These are phyloP conservation scores for Rhodofomes roseus DNA, from an alignment of 1,284 basidiomycete genomes.

Conservation along the genomic window DNA sequence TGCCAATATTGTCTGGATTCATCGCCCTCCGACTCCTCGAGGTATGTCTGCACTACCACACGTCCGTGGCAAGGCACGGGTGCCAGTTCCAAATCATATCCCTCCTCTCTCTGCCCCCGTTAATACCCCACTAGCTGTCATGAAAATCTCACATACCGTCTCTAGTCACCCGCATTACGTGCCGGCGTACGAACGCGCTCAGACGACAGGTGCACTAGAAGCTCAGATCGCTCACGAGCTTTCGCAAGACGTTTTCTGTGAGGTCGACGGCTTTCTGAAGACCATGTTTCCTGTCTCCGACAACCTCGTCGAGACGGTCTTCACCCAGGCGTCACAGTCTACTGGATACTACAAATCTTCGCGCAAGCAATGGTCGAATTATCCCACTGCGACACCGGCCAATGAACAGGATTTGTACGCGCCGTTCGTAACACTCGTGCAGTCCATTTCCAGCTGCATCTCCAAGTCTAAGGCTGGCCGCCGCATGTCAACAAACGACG, in stretches of 20 bases:
- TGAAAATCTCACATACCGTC: neutral
- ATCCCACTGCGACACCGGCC: constrained; percentile 29
- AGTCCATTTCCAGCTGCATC: neutral
- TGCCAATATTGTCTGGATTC: too few relatives aligned
- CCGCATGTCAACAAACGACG: too few relatives aligned
- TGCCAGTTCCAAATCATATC: too few relatives aligned
- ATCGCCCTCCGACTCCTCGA: too few relatives aligned
- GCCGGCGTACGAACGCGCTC: neutral
- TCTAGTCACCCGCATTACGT: neutral
- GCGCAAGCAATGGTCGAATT: neutral
- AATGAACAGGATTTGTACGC: neutral
- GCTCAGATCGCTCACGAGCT: neutral
- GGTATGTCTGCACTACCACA: neutral
- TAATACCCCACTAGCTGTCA: neutral
- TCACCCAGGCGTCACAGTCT: too few relatives aligned
- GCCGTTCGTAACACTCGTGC: neutral
- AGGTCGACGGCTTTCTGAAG: neutral
- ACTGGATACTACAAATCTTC: neutral
- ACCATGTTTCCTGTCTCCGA: neutral
- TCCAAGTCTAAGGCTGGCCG: too few relatives aligned
- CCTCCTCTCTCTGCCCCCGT: too few relatives aligned
- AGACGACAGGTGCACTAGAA: neutral
- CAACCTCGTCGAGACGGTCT: neutral
- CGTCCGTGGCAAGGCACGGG: neutral
- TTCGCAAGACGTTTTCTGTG: neutral